Conservation (phyloP, 2,329 filamentous ascomycete species). For the Colletotrichum sp. region DNA sequence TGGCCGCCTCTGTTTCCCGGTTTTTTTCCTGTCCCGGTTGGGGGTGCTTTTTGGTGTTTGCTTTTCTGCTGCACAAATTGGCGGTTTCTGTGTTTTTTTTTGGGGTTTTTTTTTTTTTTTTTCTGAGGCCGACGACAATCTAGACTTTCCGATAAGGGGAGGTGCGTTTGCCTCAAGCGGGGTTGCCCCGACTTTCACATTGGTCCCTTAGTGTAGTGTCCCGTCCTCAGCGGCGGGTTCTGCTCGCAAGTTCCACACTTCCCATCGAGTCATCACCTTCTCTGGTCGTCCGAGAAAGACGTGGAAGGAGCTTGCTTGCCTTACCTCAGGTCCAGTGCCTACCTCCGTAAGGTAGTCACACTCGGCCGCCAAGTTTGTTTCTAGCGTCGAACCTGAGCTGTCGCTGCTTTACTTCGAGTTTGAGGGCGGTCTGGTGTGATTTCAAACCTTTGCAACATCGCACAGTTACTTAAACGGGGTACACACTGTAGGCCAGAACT, state of each 20-base stretch:
- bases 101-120: not conserved
- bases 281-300: not conserved
- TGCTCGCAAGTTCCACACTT: not conserved
- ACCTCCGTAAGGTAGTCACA: not conserved
- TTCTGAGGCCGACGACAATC: slow-evolving; percentile 16
- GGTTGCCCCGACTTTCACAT: slow-evolving; percentile 10
- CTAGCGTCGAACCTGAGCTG: not conserved
- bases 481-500: not conserved
- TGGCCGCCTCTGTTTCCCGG: too few species aligned
- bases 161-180: slow-evolving; percentile 20
- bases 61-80: too few species aligned
- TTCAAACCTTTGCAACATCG: not conserved
- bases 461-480: not conserved
- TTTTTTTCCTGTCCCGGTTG: too few species aligned
- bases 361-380: not conserved
- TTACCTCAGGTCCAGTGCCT: not conserved
- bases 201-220: not conserved
- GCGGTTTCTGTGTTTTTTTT: not conserved
- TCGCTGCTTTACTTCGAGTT: not conserved
- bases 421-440: not conserved
- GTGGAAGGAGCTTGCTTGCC: not conserved
- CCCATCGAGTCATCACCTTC: not conserved
- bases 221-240: not conserved
- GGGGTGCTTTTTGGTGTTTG: too few species aligned
- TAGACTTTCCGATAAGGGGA: slow-evolving; percentile 22